Base-by-base conservation (phyloP, 306 rosid species). In the Acacia acuminata region DNA sequence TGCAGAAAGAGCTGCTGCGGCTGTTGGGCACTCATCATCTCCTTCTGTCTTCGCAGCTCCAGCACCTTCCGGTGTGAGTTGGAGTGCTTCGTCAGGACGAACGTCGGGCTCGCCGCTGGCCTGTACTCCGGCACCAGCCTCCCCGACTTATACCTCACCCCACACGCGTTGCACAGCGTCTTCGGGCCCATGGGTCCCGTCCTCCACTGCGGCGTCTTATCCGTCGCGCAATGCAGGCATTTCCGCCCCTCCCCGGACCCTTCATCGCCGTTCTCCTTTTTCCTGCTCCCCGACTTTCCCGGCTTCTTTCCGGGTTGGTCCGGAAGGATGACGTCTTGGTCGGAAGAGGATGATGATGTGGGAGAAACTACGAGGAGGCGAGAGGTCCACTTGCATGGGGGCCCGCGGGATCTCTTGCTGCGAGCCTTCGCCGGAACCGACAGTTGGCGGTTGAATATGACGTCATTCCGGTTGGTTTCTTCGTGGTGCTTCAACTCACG, bases 41-140 rank as follows among this genome's bases (percentile, higher is more conserved):
- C 99, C 84, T 92, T 96, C 88, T 96, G 98, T 2, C 98, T 94
- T 45, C 98, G 86, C 15, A 96, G 94, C 86, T 96, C 99, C 83
- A 94, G 40, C 25, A 96, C 99, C 73, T 96, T 96, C 2, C 98
- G 90, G 85, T 96, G 99, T 1, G 99, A 96, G 84, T 96, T 96
- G 0, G 99, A 96, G 81, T 96, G 99, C 73, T 92, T 96, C 2
- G 98, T 96, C 79, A 92, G 88, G 80, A 94, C 83, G 4, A 94
- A 96, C 0, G 99, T 96, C 12, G 98, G 99, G 86, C 99, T 96
- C 1, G 99, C 88, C 0, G 99, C 98, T 1, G 99, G 99, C 45
- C 99, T 84, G 71, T 94, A 94, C 79, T 96, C 99, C 2, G 98
- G 97, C 51, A 96, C 99, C 0, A 94, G 77, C 45, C 98, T 79